Evolutionary conservation across 2,329 filamentous ascomycete species (phyloP).

Genomic region (Scortechinia acanthostroma): DNA sequence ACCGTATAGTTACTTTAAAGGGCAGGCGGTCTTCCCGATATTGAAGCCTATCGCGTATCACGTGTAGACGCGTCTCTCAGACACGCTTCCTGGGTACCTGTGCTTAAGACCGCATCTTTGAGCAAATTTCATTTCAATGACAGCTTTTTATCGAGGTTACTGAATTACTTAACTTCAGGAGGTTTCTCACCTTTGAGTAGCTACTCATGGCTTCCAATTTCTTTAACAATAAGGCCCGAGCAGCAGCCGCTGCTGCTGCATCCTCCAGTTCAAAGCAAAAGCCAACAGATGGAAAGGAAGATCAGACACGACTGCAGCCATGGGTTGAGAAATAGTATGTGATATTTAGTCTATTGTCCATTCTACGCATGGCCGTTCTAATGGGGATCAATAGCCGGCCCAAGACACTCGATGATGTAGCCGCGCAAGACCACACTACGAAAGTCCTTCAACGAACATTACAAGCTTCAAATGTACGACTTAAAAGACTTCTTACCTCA

Average conservation of each 20-base stretch:
- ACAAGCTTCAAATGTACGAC: constrained; percentile 78
- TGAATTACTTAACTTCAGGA: too few species aligned
- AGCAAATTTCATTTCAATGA: neutral
- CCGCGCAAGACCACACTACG: constrained; percentile 94
- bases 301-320: constrained; percentile 67
- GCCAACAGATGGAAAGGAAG: constrained; percentile 59
- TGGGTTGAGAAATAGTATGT: constrained; percentile 98
- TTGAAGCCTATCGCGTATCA: too few species aligned
- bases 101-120: neutral
- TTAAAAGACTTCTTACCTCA: too few species aligned
- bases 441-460: constrained; percentile 85
- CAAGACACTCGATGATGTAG: constrained; percentile 87
- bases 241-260: constrained; percentile 61
- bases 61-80: neutral
- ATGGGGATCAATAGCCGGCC: constrained; percentile 64
- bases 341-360: constrained; percentile 5
- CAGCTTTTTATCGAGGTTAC: too few species aligned
- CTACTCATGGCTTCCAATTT: constrained; percentile 46
- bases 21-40: too few species aligned
- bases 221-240: constrained; percentile 89
- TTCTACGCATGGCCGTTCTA: neutral
- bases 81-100: neutral
- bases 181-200: neutral
- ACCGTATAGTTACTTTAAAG: too few species aligned
- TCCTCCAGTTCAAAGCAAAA: constrained; percentile 44